phyloP scores from a whole-genome alignment of 805 yeast genomes.

The Saturnispora quitensis region DNA sequence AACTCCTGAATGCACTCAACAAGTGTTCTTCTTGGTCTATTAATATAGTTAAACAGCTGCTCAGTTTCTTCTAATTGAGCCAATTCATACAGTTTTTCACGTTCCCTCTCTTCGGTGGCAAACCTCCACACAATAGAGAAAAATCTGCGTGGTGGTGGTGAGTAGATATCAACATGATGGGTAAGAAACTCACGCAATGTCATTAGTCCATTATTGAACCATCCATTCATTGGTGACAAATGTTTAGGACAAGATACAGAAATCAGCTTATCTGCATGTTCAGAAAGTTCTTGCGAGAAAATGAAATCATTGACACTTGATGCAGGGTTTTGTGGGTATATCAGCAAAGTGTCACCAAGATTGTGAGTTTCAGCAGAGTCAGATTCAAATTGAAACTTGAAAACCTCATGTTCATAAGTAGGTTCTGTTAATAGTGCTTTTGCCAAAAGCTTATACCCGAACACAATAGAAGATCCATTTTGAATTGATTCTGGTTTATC shows the following conservation, averaged over 20 bases:
- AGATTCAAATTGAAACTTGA: neutral
- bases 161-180: conserved; percentile 71
- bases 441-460: neutral
- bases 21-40: conserved; percentile 82
- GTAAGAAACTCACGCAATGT: conserved; percentile 67
- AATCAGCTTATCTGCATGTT: conserved; percentile 55
- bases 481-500: neutral
- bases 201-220: conserved; percentile 36
- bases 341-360: conserved; percentile 77
- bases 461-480: neutral
- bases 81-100: conserved; percentile 69
- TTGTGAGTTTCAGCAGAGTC: conserved; percentile 24
- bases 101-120: conserved; percentile 63
- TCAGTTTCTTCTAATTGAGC: conserved; percentile 63
- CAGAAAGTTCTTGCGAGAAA: conserved; percentile 64
- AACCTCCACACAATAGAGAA: conserved; percentile 70
- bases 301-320: conserved; percentile 56
- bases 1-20: conserved; percentile 81
- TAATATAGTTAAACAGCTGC: conserved; percentile 84
- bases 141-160: conserved; percentile 80
- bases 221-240: conserved; percentile 47
- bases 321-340: conserved; percentile 68
- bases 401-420: conserved; percentile 85
- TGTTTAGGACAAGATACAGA: conserved; percentile 20
- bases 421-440: conserved; percentile 38